Conservation (phyloP, 257 asterid genomes). For the Rauvolfia tetraphylla region DNA sequence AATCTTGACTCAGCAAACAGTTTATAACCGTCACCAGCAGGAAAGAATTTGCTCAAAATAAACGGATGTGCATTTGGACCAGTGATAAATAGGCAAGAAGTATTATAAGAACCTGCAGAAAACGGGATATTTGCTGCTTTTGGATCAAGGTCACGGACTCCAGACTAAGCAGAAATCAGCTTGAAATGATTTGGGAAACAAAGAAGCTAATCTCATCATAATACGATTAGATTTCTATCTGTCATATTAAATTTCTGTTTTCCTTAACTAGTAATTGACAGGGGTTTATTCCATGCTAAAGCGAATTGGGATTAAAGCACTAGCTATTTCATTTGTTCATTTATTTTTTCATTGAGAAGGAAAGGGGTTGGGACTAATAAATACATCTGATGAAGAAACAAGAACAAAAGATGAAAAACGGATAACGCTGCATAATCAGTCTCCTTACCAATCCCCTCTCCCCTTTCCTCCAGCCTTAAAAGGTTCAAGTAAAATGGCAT, state of each 20-base stretch:
- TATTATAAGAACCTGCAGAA: no score
- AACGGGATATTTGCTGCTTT: background rate
- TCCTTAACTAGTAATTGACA: background rate
- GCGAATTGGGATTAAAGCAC: no score
- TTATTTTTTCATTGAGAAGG: no score
- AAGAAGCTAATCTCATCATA: background rate
- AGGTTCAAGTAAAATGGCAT: background rate
- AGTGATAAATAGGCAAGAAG: background rate
- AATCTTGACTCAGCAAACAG: background rate
- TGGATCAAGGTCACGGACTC: background rate
- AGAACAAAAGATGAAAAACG: background rate
- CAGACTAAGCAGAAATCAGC: background rate
- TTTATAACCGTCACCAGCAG: background rate
- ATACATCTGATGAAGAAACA: background rate
- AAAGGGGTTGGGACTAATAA: no score
- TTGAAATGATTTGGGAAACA: background rate
- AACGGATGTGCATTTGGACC: background rate
- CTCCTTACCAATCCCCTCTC: background rate
- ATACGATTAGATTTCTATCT: background rate
- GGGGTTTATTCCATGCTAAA: background rate
- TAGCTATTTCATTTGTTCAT: no score
- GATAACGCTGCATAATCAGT: background rate
- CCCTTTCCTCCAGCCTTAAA: background rate
- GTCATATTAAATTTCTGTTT: background rate
- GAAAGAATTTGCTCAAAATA: background rate